A percentile compares a stretch with the other conserved stretches of the same genome.
phyloP scores from a whole-genome alignment of 2,329 filamentous ascomycete genomes.

The Aotearoamyces nothofagi region DNA sequence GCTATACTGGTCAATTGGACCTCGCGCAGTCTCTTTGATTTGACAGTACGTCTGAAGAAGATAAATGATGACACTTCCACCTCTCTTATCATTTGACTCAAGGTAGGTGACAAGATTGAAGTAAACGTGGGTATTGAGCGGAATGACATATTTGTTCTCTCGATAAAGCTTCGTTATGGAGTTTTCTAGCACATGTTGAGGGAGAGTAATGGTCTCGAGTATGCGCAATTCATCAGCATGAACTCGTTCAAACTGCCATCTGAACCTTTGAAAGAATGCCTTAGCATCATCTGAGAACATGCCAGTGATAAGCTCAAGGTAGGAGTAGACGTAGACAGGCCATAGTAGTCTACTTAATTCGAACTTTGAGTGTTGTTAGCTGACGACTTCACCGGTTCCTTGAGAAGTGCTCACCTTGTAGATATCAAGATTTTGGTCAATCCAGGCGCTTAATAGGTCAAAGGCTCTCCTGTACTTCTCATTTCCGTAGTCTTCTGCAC shows the following conservation, averaged over 20 bases:
- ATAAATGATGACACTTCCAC: constrained; percentile 62
- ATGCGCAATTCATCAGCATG: constrained; percentile 69
- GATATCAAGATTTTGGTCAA: constrained; percentile 82
- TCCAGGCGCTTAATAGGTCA: constrained; percentile 62
- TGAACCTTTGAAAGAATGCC: constrained; percentile 55
- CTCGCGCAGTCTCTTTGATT: constrained; percentile 40
- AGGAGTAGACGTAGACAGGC: constrained; percentile 91
- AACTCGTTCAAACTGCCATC: constrained; percentile 54
- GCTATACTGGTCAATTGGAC: constrained; percentile 48
- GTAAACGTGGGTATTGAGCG: constrained; percentile 74
- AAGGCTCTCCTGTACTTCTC: constrained; percentile 67
- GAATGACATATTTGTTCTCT: constrained; percentile 77
- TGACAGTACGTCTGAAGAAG: constrained; percentile 50
- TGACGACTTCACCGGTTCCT: constrained; percentile 8
- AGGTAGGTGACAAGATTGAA: constrained; percentile 76
- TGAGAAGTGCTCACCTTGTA: constrained; percentile 55
- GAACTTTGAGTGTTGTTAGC: constrained; percentile 34
- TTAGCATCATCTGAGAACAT: constrained; percentile 59
- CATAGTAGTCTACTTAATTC: constrained; percentile 80
- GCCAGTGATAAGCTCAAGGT: constrained; percentile 61
- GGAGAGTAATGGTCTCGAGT: constrained; percentile 58
- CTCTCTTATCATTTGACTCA: constrained; percentile 70
- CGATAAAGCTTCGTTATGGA: constrained; percentile 66
- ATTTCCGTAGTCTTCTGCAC: constrained; percentile 54
- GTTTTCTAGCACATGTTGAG: constrained; percentile 67